phyloP scores from a whole-genome alignment of 192 early-diverging fungal genomes.

The Linnemannia hyalina region DNA sequence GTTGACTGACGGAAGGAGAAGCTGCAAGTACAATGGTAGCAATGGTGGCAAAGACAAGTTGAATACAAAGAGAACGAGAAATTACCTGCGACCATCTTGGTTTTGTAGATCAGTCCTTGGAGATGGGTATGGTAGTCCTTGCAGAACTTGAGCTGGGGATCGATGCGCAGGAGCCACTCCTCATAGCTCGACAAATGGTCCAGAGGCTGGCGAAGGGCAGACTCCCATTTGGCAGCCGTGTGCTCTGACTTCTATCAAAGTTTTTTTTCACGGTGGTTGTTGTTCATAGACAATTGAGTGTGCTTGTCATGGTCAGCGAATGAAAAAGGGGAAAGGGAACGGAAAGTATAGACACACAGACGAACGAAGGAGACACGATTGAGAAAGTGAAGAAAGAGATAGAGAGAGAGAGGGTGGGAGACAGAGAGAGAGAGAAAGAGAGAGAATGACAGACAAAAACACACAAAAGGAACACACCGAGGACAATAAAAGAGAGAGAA shows the following conservation, averaged over 20 bases:
- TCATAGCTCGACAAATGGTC: slow-evolving; percentile 45
- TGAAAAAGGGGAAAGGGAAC: background rate
- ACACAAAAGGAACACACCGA: background rate
- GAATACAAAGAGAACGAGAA: background rate
- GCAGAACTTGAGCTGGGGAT: slow-evolving; percentile 36
- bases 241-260: slow-evolving; percentile 50
- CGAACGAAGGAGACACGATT: background rate
- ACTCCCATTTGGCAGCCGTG: slow-evolving; percentile 43
- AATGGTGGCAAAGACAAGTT: background rate
- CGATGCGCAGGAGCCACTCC: slow-evolving; percentile 47
- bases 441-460: background rate
- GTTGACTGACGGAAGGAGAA: background rate
- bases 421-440: background rate
- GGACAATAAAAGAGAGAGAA: background rate
- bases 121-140: slow-evolving; percentile 27
- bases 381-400: background rate
- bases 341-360: background rate
- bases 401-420: no score
- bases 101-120: slow-evolving; percentile 41
- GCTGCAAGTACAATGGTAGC: background rate
- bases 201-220: slow-evolving; percentile 40
- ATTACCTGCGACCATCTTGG: slow-evolving; percentile 39
- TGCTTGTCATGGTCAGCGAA: background rate
- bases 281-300: background rate
- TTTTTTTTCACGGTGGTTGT: background rate